These are phyloP conservation scores for Pulveroboletus ravenelii DNA, from an alignment of 768 basidiomycete species.

Conservation along the genomic window DNA sequence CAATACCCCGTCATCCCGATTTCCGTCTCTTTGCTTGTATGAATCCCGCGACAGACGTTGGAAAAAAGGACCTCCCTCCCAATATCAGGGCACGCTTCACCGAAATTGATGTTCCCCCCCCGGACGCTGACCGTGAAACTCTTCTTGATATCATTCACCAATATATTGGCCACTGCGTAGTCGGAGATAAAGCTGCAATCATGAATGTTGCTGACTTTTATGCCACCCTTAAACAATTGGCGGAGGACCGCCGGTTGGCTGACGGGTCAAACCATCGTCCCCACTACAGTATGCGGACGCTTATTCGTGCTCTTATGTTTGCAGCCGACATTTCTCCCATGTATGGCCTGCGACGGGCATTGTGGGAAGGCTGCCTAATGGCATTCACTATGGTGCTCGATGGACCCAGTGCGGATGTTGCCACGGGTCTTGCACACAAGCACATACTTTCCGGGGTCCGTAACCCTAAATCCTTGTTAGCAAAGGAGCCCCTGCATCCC, in stretches of 20 bases:
- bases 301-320: constrained; percentile 86
- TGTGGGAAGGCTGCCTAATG: constrained; percentile 98
- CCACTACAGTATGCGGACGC: constrained; percentile 96
- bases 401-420: constrained; percentile 57
- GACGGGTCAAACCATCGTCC: constrained; percentile 92
- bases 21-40: constrained; percentile 98
- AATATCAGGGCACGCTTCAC: constrained; percentile 90
- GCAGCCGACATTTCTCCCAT: constrained; percentile 72
- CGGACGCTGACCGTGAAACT: constrained; percentile 88
- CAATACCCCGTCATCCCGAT: constrained; percentile 86
- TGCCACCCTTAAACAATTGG: constrained; percentile 67
- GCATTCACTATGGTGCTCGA: constrained; percentile 96
- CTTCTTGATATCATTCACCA: constrained; percentile 81
- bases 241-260: constrained; percentile 72
- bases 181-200: constrained; percentile 82
- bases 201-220: constrained; percentile 94
- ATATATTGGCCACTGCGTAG: constrained; percentile 79
- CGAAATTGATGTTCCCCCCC: constrained; percentile 92
- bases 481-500: constrained; percentile 60
- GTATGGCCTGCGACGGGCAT: constrained; percentile 77
- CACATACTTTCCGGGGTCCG: constrained; percentile 75
- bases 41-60: constrained; percentile 99
- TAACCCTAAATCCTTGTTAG: constrained; percentile 71
- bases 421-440: constrained; percentile 65
- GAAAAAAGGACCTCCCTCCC: constrained; percentile 94